Conservation (phyloP, 768 basidiomycete species). For the Trametes villosa region DNA sequence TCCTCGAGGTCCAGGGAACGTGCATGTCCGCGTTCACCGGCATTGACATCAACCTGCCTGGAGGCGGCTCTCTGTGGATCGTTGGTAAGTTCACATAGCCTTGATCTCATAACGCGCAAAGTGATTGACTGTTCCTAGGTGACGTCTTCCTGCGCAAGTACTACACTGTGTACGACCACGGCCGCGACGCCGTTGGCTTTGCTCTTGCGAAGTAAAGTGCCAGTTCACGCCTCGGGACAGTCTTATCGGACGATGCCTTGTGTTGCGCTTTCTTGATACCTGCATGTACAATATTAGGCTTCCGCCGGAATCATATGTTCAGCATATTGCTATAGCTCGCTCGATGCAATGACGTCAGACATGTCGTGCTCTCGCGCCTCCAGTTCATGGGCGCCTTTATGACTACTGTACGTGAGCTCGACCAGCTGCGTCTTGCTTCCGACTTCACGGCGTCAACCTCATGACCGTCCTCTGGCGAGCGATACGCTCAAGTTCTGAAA, state of each 20-base stretch:
- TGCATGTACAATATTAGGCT: slow-evolving; percentile 18
- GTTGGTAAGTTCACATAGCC: slow-evolving; percentile 58
- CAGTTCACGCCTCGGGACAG: background rate
- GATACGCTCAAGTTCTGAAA: too few species aligned
- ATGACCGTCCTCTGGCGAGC: too few species aligned
- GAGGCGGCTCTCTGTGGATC: slow-evolving; percentile 82
- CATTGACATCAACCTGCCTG: slow-evolving; percentile 83
- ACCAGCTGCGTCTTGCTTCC: too few species aligned
- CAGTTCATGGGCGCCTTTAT: too few species aligned
- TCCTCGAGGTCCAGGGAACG: slow-evolving; percentile 87
- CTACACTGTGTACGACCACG: slow-evolving; percentile 89
- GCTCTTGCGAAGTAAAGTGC: slow-evolving; percentile 49
- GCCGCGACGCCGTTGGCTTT: slow-evolving; percentile 81
- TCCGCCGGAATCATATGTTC: slow-evolving; percentile 3
- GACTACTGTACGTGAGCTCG: too few species aligned
- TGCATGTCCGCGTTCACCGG: slow-evolving; percentile 95
- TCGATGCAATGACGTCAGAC: slow-evolving; percentile 5
- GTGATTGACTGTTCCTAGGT: slow-evolving; percentile 49
- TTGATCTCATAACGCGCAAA: background rate
- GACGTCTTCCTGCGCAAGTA: slow-evolving; percentile 93
- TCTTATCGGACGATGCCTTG: background rate
- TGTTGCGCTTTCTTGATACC: slow-evolving; percentile 15
- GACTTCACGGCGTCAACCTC: too few species aligned
- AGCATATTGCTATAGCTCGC: background rate
- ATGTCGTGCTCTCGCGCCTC: too few species aligned